Base-by-base conservation (phyloP, 2,329 filamentous ascomycete genomes). In the Penicillium sp. region DNA sequence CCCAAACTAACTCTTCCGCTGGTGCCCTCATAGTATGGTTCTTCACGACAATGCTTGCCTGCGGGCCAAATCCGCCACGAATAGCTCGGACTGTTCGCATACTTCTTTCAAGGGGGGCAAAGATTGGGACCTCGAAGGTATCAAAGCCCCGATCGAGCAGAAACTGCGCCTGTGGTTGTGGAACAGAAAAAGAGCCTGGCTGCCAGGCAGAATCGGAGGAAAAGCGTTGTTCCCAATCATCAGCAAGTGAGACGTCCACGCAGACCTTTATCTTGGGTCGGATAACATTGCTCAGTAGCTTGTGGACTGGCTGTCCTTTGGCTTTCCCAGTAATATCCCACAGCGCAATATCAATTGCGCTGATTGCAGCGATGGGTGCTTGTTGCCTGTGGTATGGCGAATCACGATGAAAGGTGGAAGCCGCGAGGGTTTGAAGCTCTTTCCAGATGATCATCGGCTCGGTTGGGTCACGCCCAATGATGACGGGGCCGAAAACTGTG, bases 41-140 rank as follows among this genome's bases (percentile, higher is more conserved):
- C 6, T 13, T 2, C 6, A 13, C 24, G 6, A 40, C n/a, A 17
- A 26, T 9, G 22, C 0, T 24, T 17, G 7, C 22, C 9, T 40
- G 15, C 12, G 13, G 3, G 22, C 15, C 22, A 40, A 17, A 10
- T n/a, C 1, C 9, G 3, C 17, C 4, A 13, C 15, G 4, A 26
- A 5, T n/a, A 8, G 8, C 21, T 22, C 15, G 15, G 22, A 17
- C 7, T 4, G 0, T 3, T 12, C n/a, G 21, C 21, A 5, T 24
- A 12, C 2, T 5, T 6, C 9, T n/a, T 5, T 39, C 37, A 9
- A 4, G 7, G 9, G 4, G 4, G 1, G 21, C 21, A 4, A 3
- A 0, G 2, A 17, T 6, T 12, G 1, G 2, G 15, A 6, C 1
- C 22, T 6, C 3, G 3, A 39, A 26, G 7, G 7, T n/a, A 2